Evolutionary conservation across 1,284 basidiomycete genomes (phyloP).

Genomic region (Exobasidium rhododendri): DNA sequence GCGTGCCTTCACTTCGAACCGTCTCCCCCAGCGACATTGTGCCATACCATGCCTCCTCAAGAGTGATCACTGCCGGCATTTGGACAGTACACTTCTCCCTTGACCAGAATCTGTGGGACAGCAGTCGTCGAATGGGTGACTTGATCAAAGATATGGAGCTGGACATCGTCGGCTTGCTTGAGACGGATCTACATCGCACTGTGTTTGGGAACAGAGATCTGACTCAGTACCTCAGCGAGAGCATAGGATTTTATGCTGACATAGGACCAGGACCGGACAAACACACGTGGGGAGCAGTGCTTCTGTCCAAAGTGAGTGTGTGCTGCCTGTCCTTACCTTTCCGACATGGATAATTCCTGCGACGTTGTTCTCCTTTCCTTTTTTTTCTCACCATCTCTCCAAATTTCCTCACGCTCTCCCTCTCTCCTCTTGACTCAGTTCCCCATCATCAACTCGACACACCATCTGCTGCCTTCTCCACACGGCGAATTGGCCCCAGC

Average conservation of each 20-base stretch:
- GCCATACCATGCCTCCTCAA: slow-evolving; percentile 67
- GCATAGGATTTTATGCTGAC: slow-evolving; percentile 69
- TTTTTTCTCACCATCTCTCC: slow-evolving; percentile 5
- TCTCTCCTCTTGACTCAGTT: too few relatives aligned
- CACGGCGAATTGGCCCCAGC: slow-evolving; percentile 73
- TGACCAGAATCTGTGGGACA: slow-evolving; percentile 49
- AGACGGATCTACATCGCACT: slow-evolving; percentile 78
- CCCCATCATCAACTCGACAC: slow-evolving; percentile 83
- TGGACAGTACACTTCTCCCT: slow-evolving; percentile 80
- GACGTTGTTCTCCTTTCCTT: slow-evolving; percentile 14
- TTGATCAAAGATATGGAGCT: slow-evolving; percentile 60
- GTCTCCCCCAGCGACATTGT: slow-evolving; percentile 56
- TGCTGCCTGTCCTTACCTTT: neutral
- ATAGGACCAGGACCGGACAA: slow-evolving; percentile 81
- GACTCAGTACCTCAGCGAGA: slow-evolving; percentile 55
- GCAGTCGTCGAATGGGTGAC: slow-evolving; percentile 65
- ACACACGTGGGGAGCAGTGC: slow-evolving; percentile 72
- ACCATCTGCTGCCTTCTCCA: slow-evolving; percentile 85
- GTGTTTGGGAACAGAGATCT: slow-evolving; percentile 82
- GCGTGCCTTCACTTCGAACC: slow-evolving; percentile 4
- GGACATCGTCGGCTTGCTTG: slow-evolving; percentile 63
- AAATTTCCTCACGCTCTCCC: too few relatives aligned
- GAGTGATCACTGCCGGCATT: slow-evolving; percentile 79
- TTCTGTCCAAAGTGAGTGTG: slow-evolving; percentile 24
- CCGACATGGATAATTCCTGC: neutral